Conservation (phyloP, 2,329 filamentous ascomycete species). For the Laburnicola sp. region DNA sequence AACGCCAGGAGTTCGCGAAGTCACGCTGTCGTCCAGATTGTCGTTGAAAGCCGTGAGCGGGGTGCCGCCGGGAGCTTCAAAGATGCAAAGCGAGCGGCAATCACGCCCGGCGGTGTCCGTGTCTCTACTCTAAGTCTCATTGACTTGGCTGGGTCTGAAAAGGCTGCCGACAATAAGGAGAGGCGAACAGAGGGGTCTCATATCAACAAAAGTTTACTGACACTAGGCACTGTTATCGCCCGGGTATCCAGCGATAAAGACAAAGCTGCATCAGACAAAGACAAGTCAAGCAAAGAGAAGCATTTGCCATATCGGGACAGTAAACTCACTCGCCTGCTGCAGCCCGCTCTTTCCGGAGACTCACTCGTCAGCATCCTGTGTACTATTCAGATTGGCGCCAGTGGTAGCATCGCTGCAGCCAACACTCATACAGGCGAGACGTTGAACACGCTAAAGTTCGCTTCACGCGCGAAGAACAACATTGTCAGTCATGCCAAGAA, state of each 20-base stretch:
- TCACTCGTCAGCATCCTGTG: constrained; percentile 97
- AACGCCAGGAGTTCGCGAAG: constrained; percentile 95
- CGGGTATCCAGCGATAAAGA: constrained; percentile 89
- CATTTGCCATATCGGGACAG: constrained; percentile 97
- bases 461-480: constrained; percentile 94
- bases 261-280: constrained; percentile 62
- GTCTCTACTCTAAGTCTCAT: constrained; percentile 95
- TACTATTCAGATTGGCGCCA: constrained; percentile 86
- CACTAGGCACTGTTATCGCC: constrained; percentile 91
- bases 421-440: constrained; percentile 84
- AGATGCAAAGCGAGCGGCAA: constrained; percentile 46
- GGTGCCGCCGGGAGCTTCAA: constrained; percentile 49
- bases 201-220: constrained; percentile 97
- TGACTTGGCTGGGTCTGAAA: constrained; percentile 93
- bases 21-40: constrained; percentile 97
- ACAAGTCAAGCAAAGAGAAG: constrained; percentile 86
- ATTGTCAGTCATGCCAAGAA: constrained; percentile 96
- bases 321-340: constrained; percentile 89
- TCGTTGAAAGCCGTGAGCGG: constrained; percentile 93
- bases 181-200: constrained; percentile 91
- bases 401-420: constrained; percentile 69
- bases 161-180: constrained; percentile 93
- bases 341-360: constrained; percentile 88
- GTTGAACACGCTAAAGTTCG: constrained; percentile 94
- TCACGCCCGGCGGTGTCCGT: constrained; percentile 79